Evolutionary conservation across 495 filamentous ascomycete species (phyloP).

Genomic region (Podospora anserina): DNA sequence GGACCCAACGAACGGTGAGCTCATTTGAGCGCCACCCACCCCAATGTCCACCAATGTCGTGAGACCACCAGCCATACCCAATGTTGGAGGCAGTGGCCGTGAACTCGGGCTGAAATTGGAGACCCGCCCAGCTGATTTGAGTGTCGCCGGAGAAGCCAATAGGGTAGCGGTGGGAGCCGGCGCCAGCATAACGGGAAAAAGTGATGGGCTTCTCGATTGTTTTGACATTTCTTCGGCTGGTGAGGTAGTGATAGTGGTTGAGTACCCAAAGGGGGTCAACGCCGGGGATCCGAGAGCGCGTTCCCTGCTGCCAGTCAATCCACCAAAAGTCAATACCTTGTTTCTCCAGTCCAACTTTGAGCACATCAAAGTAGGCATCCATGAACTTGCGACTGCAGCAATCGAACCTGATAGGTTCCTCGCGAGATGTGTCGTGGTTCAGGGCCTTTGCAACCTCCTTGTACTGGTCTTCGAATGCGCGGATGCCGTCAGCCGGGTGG

Average conservation of each 20-base stretch:
- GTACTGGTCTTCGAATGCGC: conserved; percentile 52
- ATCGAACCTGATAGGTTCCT: conserved; percentile 54
- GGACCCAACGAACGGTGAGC: conserved; percentile 55
- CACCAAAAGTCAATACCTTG: conserved; percentile 58
- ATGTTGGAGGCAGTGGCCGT: conserved; percentile 62
- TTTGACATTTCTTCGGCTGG: conserved; percentile 36
- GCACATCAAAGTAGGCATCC: conserved; percentile 56
- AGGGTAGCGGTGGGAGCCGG: conserved; percentile 59
- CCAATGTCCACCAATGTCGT: conserved; percentile 61
- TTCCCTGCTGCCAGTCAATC: conserved; percentile 64
- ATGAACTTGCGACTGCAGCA: conserved; percentile 49
- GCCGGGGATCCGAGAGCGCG: conserved; percentile 47
- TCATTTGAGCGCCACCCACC: conserved; percentile 51
- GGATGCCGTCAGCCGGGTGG: conserved; percentile 55
- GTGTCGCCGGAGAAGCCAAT: conserved; percentile 61
- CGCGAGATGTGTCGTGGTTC: conserved; percentile 41
- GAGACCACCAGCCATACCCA: conserved; percentile 63
- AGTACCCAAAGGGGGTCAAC: conserved; percentile 62
- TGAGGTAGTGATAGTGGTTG: conserved; percentile 59
- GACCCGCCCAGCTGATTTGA: conserved; percentile 52
- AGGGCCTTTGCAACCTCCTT: conserved; percentile 48
- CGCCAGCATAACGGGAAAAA: conserved; percentile 57
- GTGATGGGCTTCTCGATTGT: conserved; percentile 31
- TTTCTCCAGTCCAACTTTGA: conserved; percentile 50
- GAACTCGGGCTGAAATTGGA: conserved; percentile 61